Evolutionary conservation across 129 eudicot genomes (phyloP).

Genomic region (Artemisia annua): DNA sequence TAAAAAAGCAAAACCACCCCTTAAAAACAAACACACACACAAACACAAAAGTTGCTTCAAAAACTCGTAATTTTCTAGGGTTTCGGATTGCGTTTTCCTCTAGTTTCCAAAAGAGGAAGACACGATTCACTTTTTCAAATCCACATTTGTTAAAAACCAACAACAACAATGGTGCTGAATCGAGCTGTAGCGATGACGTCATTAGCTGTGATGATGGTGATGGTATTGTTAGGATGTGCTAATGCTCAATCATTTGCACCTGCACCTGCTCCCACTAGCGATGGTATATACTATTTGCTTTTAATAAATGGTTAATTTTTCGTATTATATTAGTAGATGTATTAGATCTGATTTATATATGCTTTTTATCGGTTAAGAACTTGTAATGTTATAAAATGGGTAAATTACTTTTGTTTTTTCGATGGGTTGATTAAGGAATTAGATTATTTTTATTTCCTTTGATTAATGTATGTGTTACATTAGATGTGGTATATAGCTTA

Average conservation of each 20-base stretch:
- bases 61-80: slow-evolving; percentile 18
- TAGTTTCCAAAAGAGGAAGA: not conserved
- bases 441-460: no score
- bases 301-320: not conserved
- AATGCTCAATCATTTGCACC: slow-evolving; percentile 38
- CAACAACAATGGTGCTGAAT: slow-evolving; percentile 21
- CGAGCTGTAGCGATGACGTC: slow-evolving; percentile 18
- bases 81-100: slow-evolving; percentile 15
- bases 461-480: no score
- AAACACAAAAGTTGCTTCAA: not conserved
- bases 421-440: no score
- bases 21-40: not conserved
- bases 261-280: slow-evolving; percentile 50
- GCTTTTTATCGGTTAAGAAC: not conserved
- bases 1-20: not conserved
- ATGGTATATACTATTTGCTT: slow-evolving; percentile 33
- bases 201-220: slow-evolving; percentile 18
- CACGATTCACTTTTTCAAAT: not conserved
- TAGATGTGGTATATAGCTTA: no score
- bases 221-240: slow-evolving; percentile 25
- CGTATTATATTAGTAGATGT: not conserved
- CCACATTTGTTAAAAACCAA: not conserved
- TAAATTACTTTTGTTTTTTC: no score
- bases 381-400: no score
- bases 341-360: not conserved